Base-by-base conservation (phyloP, 139 green algal genomes). In the Zygnema cylindricum region DNA sequence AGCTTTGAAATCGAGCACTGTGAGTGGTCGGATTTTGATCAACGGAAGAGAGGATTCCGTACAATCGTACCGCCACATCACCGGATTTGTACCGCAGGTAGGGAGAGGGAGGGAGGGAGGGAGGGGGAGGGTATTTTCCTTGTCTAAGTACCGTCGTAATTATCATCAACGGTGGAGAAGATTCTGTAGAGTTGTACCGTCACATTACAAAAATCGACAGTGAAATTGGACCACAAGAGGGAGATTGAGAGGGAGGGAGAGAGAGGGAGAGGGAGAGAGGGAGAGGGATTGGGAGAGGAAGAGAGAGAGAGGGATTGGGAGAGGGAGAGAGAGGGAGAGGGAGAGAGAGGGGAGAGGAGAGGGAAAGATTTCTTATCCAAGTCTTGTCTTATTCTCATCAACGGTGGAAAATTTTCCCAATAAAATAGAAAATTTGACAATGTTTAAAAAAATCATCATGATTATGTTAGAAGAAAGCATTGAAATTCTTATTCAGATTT, bases 31-130 rank as follows among this genome's bases (percentile, higher is more conserved):
- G 35, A 2, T 90, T n/a, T 32, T 79, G 11, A 89, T 90, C 7
- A 90, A 90, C 49, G 85, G 85, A 1, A 39, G 85, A 32, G 35
- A 76, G 76, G 55, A 49, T 7, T 7, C 23, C 33, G 69, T 90
- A 1, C 1, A 40, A 39, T 55, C 78, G 43, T 90, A 90, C 55
- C 85, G 77, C 1, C 42, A 36, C n/a, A 90, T 90, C 22, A 71
- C 87, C 25, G 85, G 85, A 2, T 90, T 71, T 55, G 85, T 90
- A 39, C 85, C 85, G 1, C 78, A 88, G 77, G 77, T 85, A 16
- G n/a, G n/a, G n/a, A n/a, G n/a, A n/a, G n/a, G n/a, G n/a, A n/a
- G n/a, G n/a, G n/a, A n/a, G n/a, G n/a, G n/a, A n/a, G n/a, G n/a
- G n/a, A n/a, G n/a, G n/a, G n/a, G n/a, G n/a, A n/a, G n/a, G n/a